Base-by-base conservation (phyloP, 2,329 filamentous ascomycete species). In the Fusarium robinianum region DNA sequence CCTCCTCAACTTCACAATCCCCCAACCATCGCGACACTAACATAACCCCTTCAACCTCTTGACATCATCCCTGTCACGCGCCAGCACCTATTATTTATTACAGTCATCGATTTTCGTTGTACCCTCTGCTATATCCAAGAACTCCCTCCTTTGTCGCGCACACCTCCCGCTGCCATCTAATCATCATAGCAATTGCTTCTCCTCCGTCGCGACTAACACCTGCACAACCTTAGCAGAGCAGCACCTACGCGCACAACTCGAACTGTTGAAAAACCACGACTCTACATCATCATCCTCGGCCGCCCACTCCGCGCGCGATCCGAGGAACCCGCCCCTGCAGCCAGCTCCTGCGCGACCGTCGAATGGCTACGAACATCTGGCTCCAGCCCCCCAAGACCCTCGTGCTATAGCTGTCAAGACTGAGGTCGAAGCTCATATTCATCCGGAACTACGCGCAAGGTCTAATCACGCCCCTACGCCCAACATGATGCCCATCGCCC, bases 331-430 rank as follows among this genome's bases (percentile, higher is more conserved):
- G 33, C 51, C 63, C 22, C 50, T 60, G 14, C 62, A 65, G 41
- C 60, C 66, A 14, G 53, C 58, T 32, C 53, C 58, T 49, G 53
- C 64, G 52, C 63, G 63, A 50, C 56, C 67, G 24, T 58, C 68
- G 59, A 75, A 77, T 73, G 74, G 72, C 63, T 76, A 76, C 65
- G 70, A 69, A 49, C 68, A 71, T 43, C 55, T 70, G 44, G 56
- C 66, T 34, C 61, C 63, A 41, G 58, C 63, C 44, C 60, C 63
- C 8, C 65, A 63, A 59, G 68, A 67, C 61, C 63, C 62, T 46
- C 67, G 65, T 51, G 59, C 63, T 49, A 45, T 69, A 51, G 53
- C 60, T 53, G 41, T 60, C 49, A 67, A 71, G 51, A 39, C 65
- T 48, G 70, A 73, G 49, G 63, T 63, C 52, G 73, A 77, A 55